Conservation (phyloP, 805 yeast species). For the Sporopachydermia quercuum region DNA sequence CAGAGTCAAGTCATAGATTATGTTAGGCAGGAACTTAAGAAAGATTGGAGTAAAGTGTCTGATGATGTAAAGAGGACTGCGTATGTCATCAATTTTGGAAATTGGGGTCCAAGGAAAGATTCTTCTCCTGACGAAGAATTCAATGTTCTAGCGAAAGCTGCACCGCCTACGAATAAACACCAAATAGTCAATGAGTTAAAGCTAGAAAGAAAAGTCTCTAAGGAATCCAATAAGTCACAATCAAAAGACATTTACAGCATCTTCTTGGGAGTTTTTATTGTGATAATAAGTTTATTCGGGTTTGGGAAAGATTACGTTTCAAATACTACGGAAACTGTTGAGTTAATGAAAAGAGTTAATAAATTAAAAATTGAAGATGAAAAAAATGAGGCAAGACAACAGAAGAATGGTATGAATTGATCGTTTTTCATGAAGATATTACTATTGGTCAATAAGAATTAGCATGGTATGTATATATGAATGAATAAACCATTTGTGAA, state of each 20-base stretch:
- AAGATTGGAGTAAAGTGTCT: slow-evolving; percentile 40
- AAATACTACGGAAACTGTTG: slow-evolving; percentile 22
- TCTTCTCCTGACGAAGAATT: slow-evolving; percentile 30
- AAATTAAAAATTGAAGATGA: not conserved
- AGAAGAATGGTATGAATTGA: no score
- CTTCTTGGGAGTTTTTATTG: not conserved
- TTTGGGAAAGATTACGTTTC: slow-evolving; percentile 7
- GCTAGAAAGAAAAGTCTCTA: no score
- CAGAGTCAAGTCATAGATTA: slow-evolving; percentile 44
- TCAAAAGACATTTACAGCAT: slow-evolving; percentile 6
- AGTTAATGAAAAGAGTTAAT: slow-evolving; percentile 23
- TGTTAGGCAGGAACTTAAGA: slow-evolving; percentile 30
- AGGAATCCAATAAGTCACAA: no score
- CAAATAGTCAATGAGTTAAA: no score
- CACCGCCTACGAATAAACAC: no score
- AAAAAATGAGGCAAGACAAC: no score
- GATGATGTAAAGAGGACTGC: slow-evolving; percentile 37
- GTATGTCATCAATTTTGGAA: slow-evolving; percentile 51
- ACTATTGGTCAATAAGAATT: no score
- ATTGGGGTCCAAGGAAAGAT: slow-evolving; percentile 55
- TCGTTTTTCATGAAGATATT: no score
- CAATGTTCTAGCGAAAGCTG: slow-evolving; percentile 36
- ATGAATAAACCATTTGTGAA: no score
- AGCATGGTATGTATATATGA: no score
- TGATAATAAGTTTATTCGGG: not conserved